Conservation (phyloP, 2,329 filamentous ascomycete species). For the Aspergillus hiratsukae region DNA sequence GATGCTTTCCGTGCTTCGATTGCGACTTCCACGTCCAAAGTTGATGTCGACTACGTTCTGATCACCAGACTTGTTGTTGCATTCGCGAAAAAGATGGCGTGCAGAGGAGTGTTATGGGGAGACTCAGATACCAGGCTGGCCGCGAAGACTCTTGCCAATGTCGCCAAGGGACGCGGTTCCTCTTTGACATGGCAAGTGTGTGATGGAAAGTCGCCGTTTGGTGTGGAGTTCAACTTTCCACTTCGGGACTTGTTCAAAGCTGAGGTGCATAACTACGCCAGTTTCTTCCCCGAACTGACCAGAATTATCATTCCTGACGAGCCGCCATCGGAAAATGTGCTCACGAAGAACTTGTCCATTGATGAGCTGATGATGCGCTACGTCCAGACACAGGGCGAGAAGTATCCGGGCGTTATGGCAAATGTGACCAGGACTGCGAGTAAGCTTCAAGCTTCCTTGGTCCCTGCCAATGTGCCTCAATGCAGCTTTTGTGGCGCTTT, state of each 20-base stretch:
- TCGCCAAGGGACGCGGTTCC: slow-evolving; percentile 85
- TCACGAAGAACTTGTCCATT: slow-evolving; percentile 66
- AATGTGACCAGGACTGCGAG: slow-evolving; percentile 92
- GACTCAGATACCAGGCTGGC: slow-evolving; percentile 85
- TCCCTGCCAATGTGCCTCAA: slow-evolving; percentile 25
- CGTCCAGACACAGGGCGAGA: slow-evolving; percentile 77
- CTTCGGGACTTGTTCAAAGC: slow-evolving; percentile 78
- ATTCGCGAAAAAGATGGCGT: slow-evolving; percentile 56
- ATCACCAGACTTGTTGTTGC: slow-evolving; percentile 67
- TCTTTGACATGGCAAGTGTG: slow-evolving; percentile 75
- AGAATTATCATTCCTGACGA: slow-evolving; percentile 44
- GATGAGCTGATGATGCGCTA: slow-evolving; percentile 87
- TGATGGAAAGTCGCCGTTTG: slow-evolving; percentile 63
- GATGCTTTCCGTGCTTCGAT: slow-evolving; percentile 55
- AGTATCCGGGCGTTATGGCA: slow-evolving; percentile 85
- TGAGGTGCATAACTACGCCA: slow-evolving; percentile 67
- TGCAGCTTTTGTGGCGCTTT: slow-evolving; percentile 69
- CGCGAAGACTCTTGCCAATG: slow-evolving; percentile 77
- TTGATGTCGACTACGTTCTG: slow-evolving; percentile 69
- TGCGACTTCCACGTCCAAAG: slow-evolving; percentile 67
- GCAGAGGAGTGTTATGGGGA: slow-evolving; percentile 72
- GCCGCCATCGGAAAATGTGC: slow-evolving; percentile 30
- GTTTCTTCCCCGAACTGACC: slow-evolving; percentile 49
- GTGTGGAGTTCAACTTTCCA: slow-evolving; percentile 67
- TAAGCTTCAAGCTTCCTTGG: slow-evolving; percentile 58